Conservation (phyloP, 140 eudicot species). For the Anethum foeniculum region DNA sequence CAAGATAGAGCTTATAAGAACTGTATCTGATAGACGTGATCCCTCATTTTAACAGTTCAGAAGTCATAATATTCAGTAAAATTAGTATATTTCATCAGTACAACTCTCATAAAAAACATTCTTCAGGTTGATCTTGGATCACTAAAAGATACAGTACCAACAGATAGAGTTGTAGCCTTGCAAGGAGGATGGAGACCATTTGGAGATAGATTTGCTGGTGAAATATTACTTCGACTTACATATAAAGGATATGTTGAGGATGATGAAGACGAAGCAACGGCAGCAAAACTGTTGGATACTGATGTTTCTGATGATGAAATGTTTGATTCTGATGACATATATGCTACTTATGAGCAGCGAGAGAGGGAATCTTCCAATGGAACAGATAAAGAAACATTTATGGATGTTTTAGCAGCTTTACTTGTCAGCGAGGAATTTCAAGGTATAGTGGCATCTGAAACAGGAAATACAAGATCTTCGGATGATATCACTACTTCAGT, state of each 20-base stretch:
- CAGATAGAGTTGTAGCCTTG: constrained; percentile 72
- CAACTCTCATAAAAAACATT: not conserved
- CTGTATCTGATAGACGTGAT: not conserved
- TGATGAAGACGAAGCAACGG: constrained; percentile 73
- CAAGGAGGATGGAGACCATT: constrained; percentile 77
- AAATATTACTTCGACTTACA: constrained; percentile 73
- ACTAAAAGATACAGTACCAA: constrained; percentile 85
- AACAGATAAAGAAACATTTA: constrained; percentile 60
- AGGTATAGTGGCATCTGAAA: constrained; percentile 88
- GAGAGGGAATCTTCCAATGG: constrained; percentile 26
- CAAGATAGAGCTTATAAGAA: not conserved
- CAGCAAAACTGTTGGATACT: constrained; percentile 17
- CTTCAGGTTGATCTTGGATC: constrained; percentile 84
- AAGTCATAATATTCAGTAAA: not conserved
- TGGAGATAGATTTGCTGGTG: constrained; percentile 64
- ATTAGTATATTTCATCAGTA: not conserved
- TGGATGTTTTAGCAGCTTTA: constrained; percentile 88
- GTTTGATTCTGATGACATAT: constrained; percentile 46
- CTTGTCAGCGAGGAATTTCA: constrained; percentile 92
- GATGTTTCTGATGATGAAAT: constrained; percentile 67
- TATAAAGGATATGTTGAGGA: constrained; percentile 97
- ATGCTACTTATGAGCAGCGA: constrained; percentile 40
- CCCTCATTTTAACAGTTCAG: not conserved
- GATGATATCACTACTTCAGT: constrained; percentile 25
- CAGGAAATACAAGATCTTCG: constrained; percentile 42